Base-by-base conservation (phyloP, 2,329 filamentous ascomycete genomes). In the Colletotrichum trifolii region DNA sequence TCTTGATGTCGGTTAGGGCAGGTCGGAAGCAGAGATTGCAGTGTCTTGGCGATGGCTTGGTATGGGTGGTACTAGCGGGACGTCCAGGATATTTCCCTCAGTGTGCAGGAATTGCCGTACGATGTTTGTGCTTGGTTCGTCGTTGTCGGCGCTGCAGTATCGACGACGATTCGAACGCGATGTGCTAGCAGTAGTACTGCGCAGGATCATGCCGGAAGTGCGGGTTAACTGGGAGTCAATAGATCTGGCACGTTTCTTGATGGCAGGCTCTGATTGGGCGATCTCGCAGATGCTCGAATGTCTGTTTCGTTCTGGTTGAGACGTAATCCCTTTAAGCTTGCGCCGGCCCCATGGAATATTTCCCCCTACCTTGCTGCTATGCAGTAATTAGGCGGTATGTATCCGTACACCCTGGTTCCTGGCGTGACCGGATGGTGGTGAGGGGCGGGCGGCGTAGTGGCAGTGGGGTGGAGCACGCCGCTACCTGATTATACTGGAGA, bases 171-270 rank as follows among this genome's bases (percentile, higher is more conserved):
- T 35, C 25, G 25, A 25, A 25, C 35, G 10, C 53, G 55, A 36
- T n/a, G 47, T n/a, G 25, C n/a, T 43, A 13, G 15, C 13, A 46
- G 5, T n/a, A n/a, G 15, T 38, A 25, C 34, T 40, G 34, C 48
- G n/a, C 12, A 10, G 39, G 43, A 47, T 58, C 53, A 57, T 59
- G 58, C 66, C 64, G 66, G 60, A 64, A 59, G 52, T 42, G 55
- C 66, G 66, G 66, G 54, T 68, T 68, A n/a, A 47, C 64, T 60
- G 49, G 49, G 35, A 66, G 64, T 63, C 66, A 68, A 68, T 68
- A 52, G 59, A 64, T 60, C 66, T 63, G 57, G 66, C 66, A 68
- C 66, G 66, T 68, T 68, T 59, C 50, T 43, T 25, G 12, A 53
- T 40, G 6, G 15, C 15, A 10, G 35, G 4, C 11, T 10, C 15